Conservation (phyloP, 495 filamentous ascomycete species). For the Xylaria acuta region DNA sequence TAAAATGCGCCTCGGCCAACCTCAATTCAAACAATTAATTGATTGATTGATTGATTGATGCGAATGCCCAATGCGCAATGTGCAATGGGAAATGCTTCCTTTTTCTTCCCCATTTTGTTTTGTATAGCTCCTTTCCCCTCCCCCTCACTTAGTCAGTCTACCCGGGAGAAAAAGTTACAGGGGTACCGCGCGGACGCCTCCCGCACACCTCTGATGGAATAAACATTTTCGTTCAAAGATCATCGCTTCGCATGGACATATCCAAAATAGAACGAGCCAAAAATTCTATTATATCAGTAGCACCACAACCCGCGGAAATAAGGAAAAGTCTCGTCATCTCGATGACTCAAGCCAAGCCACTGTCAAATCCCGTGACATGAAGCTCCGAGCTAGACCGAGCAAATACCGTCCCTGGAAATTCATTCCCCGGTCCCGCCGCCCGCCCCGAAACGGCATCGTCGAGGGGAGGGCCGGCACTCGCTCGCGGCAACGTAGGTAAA, state of each 20-base stretch:
- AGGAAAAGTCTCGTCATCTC: neutral
- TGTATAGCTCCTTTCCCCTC: neutral
- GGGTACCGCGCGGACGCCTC: neutral
- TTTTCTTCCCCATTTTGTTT: neutral
- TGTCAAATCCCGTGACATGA: slow-evolving; percentile 9
- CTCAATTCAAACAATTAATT: neutral
- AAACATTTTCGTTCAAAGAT: neutral
- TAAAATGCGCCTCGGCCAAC: neutral
- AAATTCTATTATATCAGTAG: too few relatives aligned
- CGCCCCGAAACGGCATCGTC: neutral
- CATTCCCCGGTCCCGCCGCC: neutral
- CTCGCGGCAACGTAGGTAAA: neutral
- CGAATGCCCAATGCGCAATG: too few relatives aligned
- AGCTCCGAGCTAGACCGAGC: slow-evolving; percentile 13
- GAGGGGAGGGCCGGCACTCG: neutral
- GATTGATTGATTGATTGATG: too few relatives aligned
- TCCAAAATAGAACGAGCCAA: neutral
- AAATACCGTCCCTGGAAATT: neutral
- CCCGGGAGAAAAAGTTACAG: neutral
- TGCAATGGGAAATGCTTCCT: neutral
- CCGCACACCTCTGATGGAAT: neutral
- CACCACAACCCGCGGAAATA: slow-evolving; percentile 8
- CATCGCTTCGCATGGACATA: neutral
- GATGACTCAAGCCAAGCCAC: neutral
- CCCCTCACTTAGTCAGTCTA: slow-evolving; percentile 10